Evolutionary conservation across 352 stramenopile species (phyloP).

Genomic region (Pythium insidiosum): DNA sequence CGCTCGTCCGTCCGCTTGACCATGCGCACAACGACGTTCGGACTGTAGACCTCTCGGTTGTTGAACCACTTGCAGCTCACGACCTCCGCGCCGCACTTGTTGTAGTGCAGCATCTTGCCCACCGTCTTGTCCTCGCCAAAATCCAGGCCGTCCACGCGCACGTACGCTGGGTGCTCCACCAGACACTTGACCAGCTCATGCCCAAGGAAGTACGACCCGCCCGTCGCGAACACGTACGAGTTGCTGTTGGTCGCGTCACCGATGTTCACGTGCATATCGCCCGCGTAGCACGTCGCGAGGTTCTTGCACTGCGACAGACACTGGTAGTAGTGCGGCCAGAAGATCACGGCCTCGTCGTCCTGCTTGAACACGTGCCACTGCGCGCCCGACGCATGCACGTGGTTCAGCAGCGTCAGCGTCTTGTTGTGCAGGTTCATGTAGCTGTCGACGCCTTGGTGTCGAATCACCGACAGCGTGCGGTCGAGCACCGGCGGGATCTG

Average conservation of each 20-base stretch:
- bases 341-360: conserved; percentile 67
- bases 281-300: conserved; percentile 57
- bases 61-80: conserved; percentile 86
- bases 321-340: conserved; percentile 76
- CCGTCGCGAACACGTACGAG: conserved; percentile 75
- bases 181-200: conserved; percentile 58
- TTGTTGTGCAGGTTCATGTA: conserved; percentile 81
- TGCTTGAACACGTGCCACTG: conserved; percentile 64
- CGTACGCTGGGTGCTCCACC: conserved; percentile 49
- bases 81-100: conserved; percentile 66
- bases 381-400: conserved; percentile 39
- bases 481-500: conserved; percentile 36
- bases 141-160: conserved; percentile 57
- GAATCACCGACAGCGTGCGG: conserved; percentile 48
- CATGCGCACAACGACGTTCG: conserved; percentile 61
- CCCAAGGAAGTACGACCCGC: conserved; percentile 68
- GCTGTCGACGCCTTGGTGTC: conserved; percentile 53
- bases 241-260: conserved; percentile 49
- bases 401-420: conserved; percentile 70
- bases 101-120: conserved; percentile 81
- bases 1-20: conserved; percentile 40
- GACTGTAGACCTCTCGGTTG: conserved; percentile 71
- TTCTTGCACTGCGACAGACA: conserved; percentile 66
- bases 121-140: conserved; percentile 74
- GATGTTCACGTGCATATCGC: conserved; percentile 78